A percentile compares a stretch with the other conserved stretches of the same genome.
Conservation (phyloP, 192 early-diverging fungal species). For the Rhizoclosmatium globosum region DNA sequence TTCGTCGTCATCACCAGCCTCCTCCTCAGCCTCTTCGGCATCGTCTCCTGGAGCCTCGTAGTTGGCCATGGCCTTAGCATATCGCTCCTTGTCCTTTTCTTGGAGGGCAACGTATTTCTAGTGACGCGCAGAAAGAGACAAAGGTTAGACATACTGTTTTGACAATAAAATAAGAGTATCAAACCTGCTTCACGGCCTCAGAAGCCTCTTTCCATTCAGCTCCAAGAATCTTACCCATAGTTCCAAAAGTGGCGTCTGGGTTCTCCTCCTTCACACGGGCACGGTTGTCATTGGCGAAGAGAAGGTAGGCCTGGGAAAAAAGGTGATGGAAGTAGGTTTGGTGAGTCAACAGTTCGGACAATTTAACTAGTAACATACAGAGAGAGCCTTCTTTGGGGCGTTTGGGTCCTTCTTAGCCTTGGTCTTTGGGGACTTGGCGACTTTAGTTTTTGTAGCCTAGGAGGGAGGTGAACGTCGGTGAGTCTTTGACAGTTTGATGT, state of each 20-base stretch:
- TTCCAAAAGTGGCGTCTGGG: conserved; percentile 68
- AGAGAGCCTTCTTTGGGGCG: conserved; percentile 90
- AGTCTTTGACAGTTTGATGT: not conserved
- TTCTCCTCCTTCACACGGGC: conserved; percentile 79
- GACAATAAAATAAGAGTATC: not conserved
- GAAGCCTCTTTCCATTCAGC: conserved; percentile 69
- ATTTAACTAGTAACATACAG: conserved; percentile 33
- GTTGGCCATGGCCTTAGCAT: conserved; percentile 37
- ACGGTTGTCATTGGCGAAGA: conserved; percentile 88
- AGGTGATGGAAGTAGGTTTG: not conserved
- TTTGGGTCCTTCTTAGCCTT: conserved; percentile 86
- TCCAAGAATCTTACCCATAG: conserved; percentile 78
- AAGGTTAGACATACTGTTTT: not conserved
- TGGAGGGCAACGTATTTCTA: conserved; percentile 51
- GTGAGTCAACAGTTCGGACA: not conserved
- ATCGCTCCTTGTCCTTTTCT: conserved; percentile 54
- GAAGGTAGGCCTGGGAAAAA: conserved; percentile 74
- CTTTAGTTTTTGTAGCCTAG: conserved; percentile 8
- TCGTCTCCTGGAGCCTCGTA: not conserved
- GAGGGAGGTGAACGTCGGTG: not conserved
- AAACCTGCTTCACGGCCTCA: conserved; percentile 59
- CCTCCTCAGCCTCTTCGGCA: conserved; percentile 32
- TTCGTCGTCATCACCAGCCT: conserved; percentile 12
- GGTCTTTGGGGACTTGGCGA: conserved; percentile 21
- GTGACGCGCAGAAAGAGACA: not conserved